Evolutionary conservation across 345 rosid genomes (phyloP), one percentile per base, ranked within the genome.

Genomic region (Eucalyptus leucophloia): DNA sequence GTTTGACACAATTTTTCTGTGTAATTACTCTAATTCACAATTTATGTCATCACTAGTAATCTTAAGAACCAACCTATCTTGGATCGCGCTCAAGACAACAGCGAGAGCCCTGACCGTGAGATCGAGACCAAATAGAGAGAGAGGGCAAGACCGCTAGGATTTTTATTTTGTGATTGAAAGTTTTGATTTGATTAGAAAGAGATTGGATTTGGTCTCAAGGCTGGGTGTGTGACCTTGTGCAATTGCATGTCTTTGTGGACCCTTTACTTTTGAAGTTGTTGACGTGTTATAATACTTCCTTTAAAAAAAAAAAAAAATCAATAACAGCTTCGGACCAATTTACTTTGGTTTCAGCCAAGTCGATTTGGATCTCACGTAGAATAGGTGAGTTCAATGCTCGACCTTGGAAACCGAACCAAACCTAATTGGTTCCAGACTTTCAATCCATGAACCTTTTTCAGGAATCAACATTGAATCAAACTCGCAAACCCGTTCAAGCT

Each of bases 71-170:
- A 65, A n/a, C 37, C 37, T 65, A 65, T 65, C 19, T 65, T 15
- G 77, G 56, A 53, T 53, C 4, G 1, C 0, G 1, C 24, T 6
- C 1, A 0, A 56, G 62, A 56, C 62, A 56, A 56, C 1, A 24
- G 3, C 30, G 2, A 65, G 37, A 65, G 37, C 77, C 77, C 1
- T 4, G 0, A 14, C 6, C 37, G 5, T 32, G 19, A 65, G 37
- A n/a, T n/a, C 5, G 1, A 16, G 40, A 67, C 40, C 40, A n/a
- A 62, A 62, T 13, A 62, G 34, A 62, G 72, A 30, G 7, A 28
- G 72, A 30, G 9, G 72, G 34, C 34, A 16, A 30, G 5, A 62
- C 18, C 3, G 5, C 72, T 1, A 67, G 7, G 9, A 14, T 67
- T n/a, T 17, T n/a, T n/a, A 67, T 67, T 67, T 65, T n/a, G 37